Base-by-base conservation (phyloP, 179 eudicot genomes). In the Patellifolia procumbens region DNA sequence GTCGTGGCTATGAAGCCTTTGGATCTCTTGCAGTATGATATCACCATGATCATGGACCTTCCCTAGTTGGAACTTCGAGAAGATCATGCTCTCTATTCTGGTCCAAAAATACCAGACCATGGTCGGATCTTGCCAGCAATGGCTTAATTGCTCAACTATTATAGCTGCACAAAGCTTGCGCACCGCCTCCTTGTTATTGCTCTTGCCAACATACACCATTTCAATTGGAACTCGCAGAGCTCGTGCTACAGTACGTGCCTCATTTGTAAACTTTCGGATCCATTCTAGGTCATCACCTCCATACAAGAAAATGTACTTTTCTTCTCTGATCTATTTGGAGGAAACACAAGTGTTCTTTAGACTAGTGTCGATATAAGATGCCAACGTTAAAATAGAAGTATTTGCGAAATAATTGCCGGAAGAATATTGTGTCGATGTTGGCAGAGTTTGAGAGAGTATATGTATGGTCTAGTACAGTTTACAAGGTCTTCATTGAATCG, bases 91-190 rank as follows among this genome's bases (percentile, higher is more conserved):
- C 73, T 90, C 88, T 4, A 90, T 74, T 28, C 95, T 70, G 6
- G 86, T 84, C 95, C 95, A 90, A 76, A 89, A 90, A 82, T 85
- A 90, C 95, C 95, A 90, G 9, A 90, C 82, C 81, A 78, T 75
- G 22, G 81, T 42, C 2, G 84, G 78, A 35, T 89, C 91, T 43
- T 73, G 80, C 95, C 92, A 90, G 73, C 83, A 79, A 69, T 79
- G 76, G 79, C 92, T 83, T 35, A 86, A 80, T 22, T 85, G 84
- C 29, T 90, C 90, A 0, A 67, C 22, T 0, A 48, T 78, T 60
- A 90, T 83, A 45, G 81, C 73, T 6, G 81, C 26, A 28, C 76
- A 77, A 22, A 78, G 77, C 28, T 60, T 80, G 10, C 87, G 81
- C 2, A 90, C 84, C 39, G 64, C 42, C 31, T 85, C 91, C 35